Percentiles rank a stretch among this genome's conserved stretches.
Evolutionary conservation across 768 basidiomycete species (phyloP).

Genomic region (Termitomyces sp.): DNA sequence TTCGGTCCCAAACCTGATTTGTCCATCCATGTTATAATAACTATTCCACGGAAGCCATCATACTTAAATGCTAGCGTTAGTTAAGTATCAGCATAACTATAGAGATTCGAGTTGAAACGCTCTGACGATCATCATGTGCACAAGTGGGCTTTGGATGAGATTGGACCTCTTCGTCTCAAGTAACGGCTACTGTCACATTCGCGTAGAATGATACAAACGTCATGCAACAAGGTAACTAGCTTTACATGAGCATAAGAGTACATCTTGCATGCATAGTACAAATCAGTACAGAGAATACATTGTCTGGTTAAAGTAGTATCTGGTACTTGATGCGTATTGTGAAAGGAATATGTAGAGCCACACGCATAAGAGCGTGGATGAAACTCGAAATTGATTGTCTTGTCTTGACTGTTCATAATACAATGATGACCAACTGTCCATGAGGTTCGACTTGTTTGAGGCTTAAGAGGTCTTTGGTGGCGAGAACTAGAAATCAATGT

Average conservation of each 20-base stretch:
- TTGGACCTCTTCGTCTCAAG: no score
- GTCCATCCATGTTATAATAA: no score
- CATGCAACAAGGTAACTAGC: not conserved
- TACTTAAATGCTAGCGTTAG: no score
- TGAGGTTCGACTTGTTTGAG: slow-evolving; percentile 60
- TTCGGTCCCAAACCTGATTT: no score
- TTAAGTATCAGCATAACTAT: no score
- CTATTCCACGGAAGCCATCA: no score
- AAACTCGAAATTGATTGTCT: not conserved
- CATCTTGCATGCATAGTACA: not conserved
- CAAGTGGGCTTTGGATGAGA: no score
- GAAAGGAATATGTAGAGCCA: not conserved
- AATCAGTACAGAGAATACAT: not conserved
- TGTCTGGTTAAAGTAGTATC: not conserved
- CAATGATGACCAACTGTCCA: slow-evolving; percentile 23
- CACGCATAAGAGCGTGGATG: no score
- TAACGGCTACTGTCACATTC: not conserved
- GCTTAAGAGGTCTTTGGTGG: slow-evolving; percentile 65
- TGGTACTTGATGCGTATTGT: not conserved
- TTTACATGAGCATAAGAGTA: not conserved
- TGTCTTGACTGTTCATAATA: not conserved
- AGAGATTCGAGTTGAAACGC: no score
- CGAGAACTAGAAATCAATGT: slow-evolving; percentile 46
- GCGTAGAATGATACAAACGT: not conserved
- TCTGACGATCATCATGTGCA: no score